Percentiles rank a stretch among this genome's conserved stretches.
Evolutionary conservation across 495 filamentous ascomycete genomes (phyloP).

Genomic region (Aspergillus saccharolyticus): DNA sequence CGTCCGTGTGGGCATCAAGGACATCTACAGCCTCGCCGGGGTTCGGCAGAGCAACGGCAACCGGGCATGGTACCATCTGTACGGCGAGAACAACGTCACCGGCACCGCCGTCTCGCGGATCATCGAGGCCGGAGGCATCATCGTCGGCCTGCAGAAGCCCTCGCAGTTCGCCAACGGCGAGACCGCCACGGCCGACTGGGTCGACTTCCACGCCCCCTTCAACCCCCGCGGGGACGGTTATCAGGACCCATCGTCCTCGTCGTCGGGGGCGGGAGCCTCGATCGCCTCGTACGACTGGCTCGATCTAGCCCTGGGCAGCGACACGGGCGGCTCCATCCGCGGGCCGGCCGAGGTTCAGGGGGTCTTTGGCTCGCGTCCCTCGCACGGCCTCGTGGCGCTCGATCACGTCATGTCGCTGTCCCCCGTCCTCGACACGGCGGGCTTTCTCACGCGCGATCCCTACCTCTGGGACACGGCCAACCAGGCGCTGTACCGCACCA

Average conservation of each 20-base stretch:
- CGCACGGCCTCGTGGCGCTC: slow-evolving; percentile 17
- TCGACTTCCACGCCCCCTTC: slow-evolving; percentile 36
- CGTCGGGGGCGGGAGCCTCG: slow-evolving; percentile 31
- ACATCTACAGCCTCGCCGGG: slow-evolving; percentile 29
- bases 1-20: slow-evolving; percentile 29
- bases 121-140: slow-evolving; percentile 27
- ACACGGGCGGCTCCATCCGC: slow-evolving; percentile 40
- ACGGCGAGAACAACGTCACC: slow-evolving; percentile 16
- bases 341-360: slow-evolving; percentile 30
- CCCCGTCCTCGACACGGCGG: slow-evolving; percentile 43
- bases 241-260: slow-evolving; percentile 30
- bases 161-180: slow-evolving; percentile 30
- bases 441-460: slow-evolving; percentile 46
- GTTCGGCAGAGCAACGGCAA: slow-evolving; percentile 25
- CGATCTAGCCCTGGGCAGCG: slow-evolving; percentile 42
- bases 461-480: slow-evolving; percentile 42
- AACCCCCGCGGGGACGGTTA: slow-evolving; percentile 43
- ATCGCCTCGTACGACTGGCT: slow-evolving; percentile 38
- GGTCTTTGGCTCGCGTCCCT: slow-evolving; percentile 31
- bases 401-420: slow-evolving; percentile 41
- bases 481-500: slow-evolving; percentile 32
- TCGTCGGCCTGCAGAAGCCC: slow-evolving; percentile 36
- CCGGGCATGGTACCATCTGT: slow-evolving; percentile 22
- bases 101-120: slow-evolving; percentile 24
- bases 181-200: slow-evolving; percentile 18